Conservation (phyloP, 257 asterid genomes). For the Hygrophila difformis region DNA sequence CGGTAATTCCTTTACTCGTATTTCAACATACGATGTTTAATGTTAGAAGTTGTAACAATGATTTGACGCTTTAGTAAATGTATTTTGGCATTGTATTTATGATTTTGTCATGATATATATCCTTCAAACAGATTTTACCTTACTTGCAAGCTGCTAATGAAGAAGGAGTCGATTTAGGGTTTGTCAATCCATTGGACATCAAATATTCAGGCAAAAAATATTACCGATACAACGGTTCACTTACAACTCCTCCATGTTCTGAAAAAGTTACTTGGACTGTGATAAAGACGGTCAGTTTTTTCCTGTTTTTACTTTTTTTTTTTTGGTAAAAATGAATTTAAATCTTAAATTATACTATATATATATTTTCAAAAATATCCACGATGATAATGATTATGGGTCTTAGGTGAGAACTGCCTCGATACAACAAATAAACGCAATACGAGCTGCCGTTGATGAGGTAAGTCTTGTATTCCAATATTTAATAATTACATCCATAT, state of each 20-base stretch:
- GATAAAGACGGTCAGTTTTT: slow-evolving; percentile 21
- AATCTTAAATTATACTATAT: neutral
- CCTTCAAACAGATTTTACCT: slow-evolving; percentile 24
- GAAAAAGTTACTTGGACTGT: slow-evolving; percentile 58
- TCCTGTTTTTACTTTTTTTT: neutral
- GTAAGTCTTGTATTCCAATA: slow-evolving; percentile 39
- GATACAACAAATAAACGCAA: slow-evolving; percentile 25
- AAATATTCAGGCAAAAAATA: slow-evolving; percentile 25
- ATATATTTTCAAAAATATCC: too few relatives aligned
- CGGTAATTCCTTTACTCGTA: too few relatives aligned
- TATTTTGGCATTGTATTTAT: too few relatives aligned
- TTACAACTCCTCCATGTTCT: slow-evolving; percentile 70
- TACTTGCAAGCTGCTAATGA: slow-evolving; percentile 11
- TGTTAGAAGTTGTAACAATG: too few relatives aligned
- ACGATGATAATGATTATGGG: too few relatives aligned
- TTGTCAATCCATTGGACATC: slow-evolving; percentile 26
- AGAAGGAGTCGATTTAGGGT: slow-evolving; percentile 25
- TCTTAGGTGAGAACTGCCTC: slow-evolving; percentile 47
- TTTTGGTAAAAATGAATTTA: too few relatives aligned
- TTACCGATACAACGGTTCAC: slow-evolving; percentile 57
- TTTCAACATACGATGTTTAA: too few relatives aligned
- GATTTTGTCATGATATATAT: too few relatives aligned
- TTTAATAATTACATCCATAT: too few relatives aligned
- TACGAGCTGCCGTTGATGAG: slow-evolving; percentile 34
- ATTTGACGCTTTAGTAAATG: too few relatives aligned